phyloP scores from a whole-genome alignment of 306 rosid genomes.

The Cajanus cajan region DNA sequence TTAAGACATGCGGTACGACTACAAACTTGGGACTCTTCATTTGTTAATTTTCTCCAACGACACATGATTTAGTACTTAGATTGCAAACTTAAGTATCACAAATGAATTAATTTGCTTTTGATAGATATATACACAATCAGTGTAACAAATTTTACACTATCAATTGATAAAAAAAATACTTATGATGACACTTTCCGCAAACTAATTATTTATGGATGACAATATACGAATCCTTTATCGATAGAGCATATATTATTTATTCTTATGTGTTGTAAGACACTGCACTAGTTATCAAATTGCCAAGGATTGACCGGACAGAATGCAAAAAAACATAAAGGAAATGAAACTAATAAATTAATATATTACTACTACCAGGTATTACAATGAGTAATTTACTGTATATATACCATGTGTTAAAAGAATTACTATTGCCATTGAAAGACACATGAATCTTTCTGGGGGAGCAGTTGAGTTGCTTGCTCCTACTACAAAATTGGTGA shows the following conservation, averaged over 20 bases:
- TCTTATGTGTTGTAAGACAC: neutral
- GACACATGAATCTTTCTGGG: neutral
- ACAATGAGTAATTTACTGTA: constrained; percentile 13
- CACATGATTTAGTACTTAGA: too few relatives aligned
- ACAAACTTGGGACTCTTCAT: too few relatives aligned
- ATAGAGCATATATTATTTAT: too few relatives aligned
- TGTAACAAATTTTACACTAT: neutral
- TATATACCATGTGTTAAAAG: constrained; percentile 3
- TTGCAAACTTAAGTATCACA: too few relatives aligned
- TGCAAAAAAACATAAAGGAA: neutral
- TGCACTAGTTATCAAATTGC: neutral
- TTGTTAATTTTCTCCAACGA: too few relatives aligned
- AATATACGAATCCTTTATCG: too few relatives aligned
- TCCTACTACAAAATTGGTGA: constrained; percentile 57
- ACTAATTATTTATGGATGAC: too few relatives aligned
- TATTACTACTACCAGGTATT: constrained; percentile 8
- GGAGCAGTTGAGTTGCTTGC: constrained; percentile 77
- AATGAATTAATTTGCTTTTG: too few relatives aligned
- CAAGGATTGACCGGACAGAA: neutral
- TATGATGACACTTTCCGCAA: too few relatives aligned
- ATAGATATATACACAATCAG: too few relatives aligned
- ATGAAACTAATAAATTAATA: neutral
- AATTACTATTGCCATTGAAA: neutral
- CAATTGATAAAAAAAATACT: too few relatives aligned
- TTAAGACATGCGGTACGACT: too few relatives aligned